phyloP scores from a whole-genome alignment of 176 grass and related monocot species.

The Oryza meyeriana region DNA sequence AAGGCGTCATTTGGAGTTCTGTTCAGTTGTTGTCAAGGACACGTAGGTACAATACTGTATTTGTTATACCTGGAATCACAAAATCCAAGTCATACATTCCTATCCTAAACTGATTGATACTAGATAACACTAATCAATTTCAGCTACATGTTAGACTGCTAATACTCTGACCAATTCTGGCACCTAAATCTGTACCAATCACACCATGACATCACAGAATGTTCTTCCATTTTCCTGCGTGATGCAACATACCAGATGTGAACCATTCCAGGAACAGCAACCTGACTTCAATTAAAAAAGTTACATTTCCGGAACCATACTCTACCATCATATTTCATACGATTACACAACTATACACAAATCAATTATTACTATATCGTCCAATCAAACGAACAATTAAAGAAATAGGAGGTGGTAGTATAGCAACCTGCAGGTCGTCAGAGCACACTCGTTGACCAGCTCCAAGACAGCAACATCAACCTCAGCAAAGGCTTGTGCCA shows the following conservation, averaged over 20 bases:
- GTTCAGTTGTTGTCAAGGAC: neutral
- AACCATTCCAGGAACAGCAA: slow-evolving; percentile 2
- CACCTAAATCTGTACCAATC: neutral
- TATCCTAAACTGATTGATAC: neutral
- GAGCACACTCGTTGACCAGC: slow-evolving; percentile 23
- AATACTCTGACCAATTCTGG: slow-evolving; percentile 18
- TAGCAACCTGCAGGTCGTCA: neutral
- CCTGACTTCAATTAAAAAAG: neutral
- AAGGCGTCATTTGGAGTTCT: neutral
- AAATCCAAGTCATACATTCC: neutral
- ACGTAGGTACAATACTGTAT: neutral
- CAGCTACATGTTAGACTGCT: neutral
- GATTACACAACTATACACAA: neutral
- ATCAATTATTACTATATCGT: neutral
- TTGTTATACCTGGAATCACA: neutral
- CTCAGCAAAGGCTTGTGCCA: neutral
- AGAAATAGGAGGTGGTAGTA: neutral
- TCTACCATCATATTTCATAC: neutral
- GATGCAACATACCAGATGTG: too few species aligned
- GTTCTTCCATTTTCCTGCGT: neutral
- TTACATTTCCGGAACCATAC: neutral
- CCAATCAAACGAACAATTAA: neutral
- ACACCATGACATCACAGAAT: slow-evolving; percentile 13
- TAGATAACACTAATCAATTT: neutral
- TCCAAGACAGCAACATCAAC: neutral